Base-by-base conservation (phyloP, 257 asterid species). In the Parsonsia alboflavescens region DNA sequence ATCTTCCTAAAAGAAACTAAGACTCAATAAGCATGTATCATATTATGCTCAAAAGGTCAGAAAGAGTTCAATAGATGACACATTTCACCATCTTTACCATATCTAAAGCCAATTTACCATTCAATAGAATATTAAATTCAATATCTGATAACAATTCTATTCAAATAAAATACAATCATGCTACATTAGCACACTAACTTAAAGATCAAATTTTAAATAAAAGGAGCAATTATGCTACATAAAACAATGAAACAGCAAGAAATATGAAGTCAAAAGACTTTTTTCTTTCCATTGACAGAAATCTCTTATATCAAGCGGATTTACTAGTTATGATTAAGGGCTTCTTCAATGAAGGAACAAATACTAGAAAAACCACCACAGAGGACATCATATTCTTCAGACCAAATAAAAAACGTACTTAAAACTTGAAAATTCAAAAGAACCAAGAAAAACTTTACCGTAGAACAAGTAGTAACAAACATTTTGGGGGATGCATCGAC, bases 401-500 rank as follows among this genome's bases (percentile, higher is more conserved):
- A 56, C 16, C 22, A 7, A 66, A 33, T 33, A 1, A 33, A 33
- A 33, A 33, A 33, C n/a, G n/a, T n/a, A n/a, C n/a, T n/a, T n/a
- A 33, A 33, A 33, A 33, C 39, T 33, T 33, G 39, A 33, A 33
- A 33, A 57, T 10, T 6, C 10, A 45, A 7, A 30, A 4, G 61
- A 33, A 49, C 24, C 15, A 17, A 59, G 17, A 50, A 71, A 12
- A 39, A 19, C 82, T 76, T 77, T 19, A 88, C 93, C 71, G 88
- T 76, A 75, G 87, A 76, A 79, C 82, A 84, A 74, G 84, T 76
- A 45, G 88, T 78, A 66, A 88, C 80, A 83, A 90, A 85, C 99
- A 94, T 94, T 84, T 90, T 94, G 45, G 99, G 99, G 63, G 99
- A 94, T 84, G 97, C 97, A 71, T 94, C 99, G 70, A 94, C 88